Evolutionary conservation across 768 basidiomycete genomes (phyloP).

Genomic region (Kwoniella bestiolae): DNA sequence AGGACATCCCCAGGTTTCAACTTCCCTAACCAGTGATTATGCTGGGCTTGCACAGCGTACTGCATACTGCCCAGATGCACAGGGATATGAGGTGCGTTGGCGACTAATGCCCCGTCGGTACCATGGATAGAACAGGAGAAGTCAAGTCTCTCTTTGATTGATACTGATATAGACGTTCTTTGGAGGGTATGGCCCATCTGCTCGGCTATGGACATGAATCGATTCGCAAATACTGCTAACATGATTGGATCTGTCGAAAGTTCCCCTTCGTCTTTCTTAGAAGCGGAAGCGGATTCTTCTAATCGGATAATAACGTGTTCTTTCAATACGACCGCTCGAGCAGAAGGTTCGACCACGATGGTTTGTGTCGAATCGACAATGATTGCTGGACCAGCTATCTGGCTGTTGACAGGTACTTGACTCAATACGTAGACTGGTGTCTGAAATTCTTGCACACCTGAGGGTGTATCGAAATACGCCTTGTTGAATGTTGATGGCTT

Average conservation of each 20-base stretch:
- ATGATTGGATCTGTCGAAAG: slow-evolving; percentile 57
- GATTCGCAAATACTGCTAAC: slow-evolving; percentile 88
- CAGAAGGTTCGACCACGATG: slow-evolving; percentile 75
- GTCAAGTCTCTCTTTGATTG: slow-evolving; percentile 94
- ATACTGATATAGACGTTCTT: slow-evolving; percentile 89
- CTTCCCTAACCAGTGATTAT: slow-evolving; percentile 31
- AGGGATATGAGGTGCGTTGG: slow-evolving; percentile 51
- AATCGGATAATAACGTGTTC: slow-evolving; percentile 46
- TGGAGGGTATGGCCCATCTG: slow-evolving; percentile 85
- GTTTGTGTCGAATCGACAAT: slow-evolving; percentile 96
- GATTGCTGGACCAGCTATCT: slow-evolving; percentile 76
- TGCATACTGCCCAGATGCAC: slow-evolving; percentile 44
- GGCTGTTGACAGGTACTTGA: slow-evolving; percentile 63
- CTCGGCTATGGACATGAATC: slow-evolving; percentile 98
- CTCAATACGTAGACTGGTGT: slow-evolving; percentile 33
- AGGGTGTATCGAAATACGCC: slow-evolving; percentile 35
- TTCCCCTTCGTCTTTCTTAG: slow-evolving; percentile 1
- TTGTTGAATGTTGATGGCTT: slow-evolving; percentile 20
- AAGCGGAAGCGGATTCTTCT: slow-evolving; percentile 31
- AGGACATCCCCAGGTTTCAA: slow-evolving; percentile 85
- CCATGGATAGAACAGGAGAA: slow-evolving; percentile 60
- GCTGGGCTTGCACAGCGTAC: slow-evolving; percentile 43
- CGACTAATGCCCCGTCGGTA: slow-evolving; percentile 43
- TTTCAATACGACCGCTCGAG: slow-evolving; percentile 34
- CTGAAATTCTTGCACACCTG: slow-evolving; percentile 18